A percentile compares a stretch with the other conserved stretches of the same genome.
Evolutionary conservation across 192 early-diverging fungal species (phyloP).

Genomic region (Endogone sp.): DNA sequence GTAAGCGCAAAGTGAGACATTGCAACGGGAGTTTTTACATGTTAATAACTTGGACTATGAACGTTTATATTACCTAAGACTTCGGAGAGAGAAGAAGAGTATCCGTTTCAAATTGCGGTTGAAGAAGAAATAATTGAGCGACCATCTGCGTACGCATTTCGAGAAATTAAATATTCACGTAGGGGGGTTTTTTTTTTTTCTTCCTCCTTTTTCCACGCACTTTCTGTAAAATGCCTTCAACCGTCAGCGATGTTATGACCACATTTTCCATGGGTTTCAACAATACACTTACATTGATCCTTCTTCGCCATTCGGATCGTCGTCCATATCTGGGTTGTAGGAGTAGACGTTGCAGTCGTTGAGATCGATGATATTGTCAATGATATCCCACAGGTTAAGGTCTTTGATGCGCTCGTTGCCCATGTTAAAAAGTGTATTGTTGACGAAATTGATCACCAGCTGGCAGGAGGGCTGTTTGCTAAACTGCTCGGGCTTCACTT

Average conservation of each 20-base stretch:
- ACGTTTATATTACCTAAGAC: conserved; percentile 82
- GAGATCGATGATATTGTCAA: conserved; percentile 82
- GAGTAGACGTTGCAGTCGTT: conserved; percentile 88
- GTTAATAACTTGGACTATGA: no score
- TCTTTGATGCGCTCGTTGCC: conserved; percentile 63
- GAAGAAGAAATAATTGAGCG: conserved; percentile 97
- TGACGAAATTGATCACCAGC: conserved; percentile 79
- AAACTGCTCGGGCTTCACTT: conserved; percentile 77
- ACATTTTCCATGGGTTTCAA: no score
- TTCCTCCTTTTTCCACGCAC: no score
- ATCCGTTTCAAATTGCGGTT: conserved; percentile 89
- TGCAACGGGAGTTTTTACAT: not conserved
- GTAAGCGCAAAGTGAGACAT: not conserved
- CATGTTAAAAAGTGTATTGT: conserved; percentile 80
- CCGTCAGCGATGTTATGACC: no score
- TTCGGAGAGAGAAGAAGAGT: conserved; percentile 87
- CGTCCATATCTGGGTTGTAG: conserved; percentile 82
- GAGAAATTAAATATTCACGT: not conserved
- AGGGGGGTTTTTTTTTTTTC: no score
- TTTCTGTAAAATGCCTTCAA: no score
- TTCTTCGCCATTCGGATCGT: conserved; percentile 90
- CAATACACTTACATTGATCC: conserved; percentile 30
- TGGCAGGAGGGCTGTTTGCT: conserved; percentile 66
- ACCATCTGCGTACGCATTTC: conserved; percentile 62
- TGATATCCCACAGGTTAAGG: conserved; percentile 80